Evolutionary conservation across 1,139 yeast species (phyloP).

Genomic region (Sugiyamaella xylanicola): DNA sequence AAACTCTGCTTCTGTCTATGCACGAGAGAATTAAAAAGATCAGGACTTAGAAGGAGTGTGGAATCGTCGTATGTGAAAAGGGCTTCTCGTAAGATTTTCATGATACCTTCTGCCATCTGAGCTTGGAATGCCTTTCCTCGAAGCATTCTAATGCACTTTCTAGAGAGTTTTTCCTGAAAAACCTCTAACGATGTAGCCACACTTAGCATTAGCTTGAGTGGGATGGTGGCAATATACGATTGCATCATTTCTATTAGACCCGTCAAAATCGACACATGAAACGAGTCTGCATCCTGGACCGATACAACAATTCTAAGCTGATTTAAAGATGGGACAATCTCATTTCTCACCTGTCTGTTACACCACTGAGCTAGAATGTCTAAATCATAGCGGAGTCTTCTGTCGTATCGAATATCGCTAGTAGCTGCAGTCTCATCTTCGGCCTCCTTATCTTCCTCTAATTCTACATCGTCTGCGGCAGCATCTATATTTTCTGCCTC

Average conservation of each 20-base stretch:
- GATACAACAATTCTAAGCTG: constrained; percentile 48
- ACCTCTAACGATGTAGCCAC: constrained; percentile 54
- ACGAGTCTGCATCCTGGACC: constrained; percentile 67
- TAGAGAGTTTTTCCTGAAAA: constrained; percentile 48
- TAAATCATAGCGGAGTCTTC: constrained; percentile 53
- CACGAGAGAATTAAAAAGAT: constrained; percentile 24
- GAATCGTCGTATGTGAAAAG: constrained; percentile 19
- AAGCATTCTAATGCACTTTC: constrained; percentile 35
- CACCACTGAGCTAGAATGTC: constrained; percentile 57
- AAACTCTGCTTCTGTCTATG: constrained; percentile 36
- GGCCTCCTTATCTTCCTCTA: constrained; percentile 17
- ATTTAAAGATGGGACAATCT: constrained; percentile 25
- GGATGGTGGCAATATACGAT: constrained; percentile 42
- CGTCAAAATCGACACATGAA: constrained; percentile 54
- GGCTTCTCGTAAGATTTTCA: constrained; percentile 28
- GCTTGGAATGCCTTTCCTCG: constrained; percentile 35
- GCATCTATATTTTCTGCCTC: constrained; percentile 17
- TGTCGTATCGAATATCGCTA: constrained; percentile 37
- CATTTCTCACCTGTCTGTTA: constrained; percentile 28
- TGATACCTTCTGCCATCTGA: constrained; percentile 29
- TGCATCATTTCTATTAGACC: constrained; percentile 54
- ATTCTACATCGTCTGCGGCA: background rate
- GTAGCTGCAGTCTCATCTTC: constrained; percentile 18
- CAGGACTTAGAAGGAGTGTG: constrained; percentile 20
- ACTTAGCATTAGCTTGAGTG: constrained; percentile 55